Evolutionary conservation across 805 yeast genomes (phyloP).

Genomic region (Nakazawaea wickerhamii): DNA sequence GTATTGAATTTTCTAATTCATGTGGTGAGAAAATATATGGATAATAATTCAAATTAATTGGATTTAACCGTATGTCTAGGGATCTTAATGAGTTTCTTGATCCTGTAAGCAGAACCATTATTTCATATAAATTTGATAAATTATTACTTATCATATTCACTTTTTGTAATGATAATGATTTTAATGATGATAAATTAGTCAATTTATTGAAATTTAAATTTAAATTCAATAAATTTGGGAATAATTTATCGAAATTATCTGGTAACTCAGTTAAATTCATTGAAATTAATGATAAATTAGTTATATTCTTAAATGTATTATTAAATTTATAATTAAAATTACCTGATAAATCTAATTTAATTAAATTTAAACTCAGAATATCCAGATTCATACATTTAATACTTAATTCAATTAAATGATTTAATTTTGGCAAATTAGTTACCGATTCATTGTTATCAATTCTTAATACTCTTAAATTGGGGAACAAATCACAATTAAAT

Average conservation of each 20-base stretch:
- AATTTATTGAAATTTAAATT: constrained; percentile 47
- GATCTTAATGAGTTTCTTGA: constrained; percentile 29
- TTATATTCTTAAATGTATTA: constrained; percentile 30
- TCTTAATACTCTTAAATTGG: constrained; percentile 36
- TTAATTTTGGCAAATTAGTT: constrained; percentile 25
- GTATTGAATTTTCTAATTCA: constrained; percentile 24
- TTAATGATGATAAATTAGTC: constrained; percentile 28
- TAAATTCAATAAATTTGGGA: constrained; percentile 42
- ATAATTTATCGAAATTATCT: constrained; percentile 27
- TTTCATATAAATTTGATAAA: constrained; percentile 28
- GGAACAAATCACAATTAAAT: constrained; percentile 30
- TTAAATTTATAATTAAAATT: constrained; percentile 19
- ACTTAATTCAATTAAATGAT: constrained; percentile 36
- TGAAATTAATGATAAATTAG: constrained; percentile 39
- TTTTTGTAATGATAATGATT: constrained; percentile 30
- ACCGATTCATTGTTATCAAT: constrained; percentile 34
- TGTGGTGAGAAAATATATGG: constrained; percentile 49
- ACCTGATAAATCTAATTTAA: constrained; percentile 35
- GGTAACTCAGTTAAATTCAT: constrained; percentile 38
- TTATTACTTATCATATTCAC: constrained; percentile 42
- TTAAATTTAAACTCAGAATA: too few species aligned
- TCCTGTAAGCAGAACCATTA: constrained; percentile 28
- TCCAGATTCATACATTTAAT: constrained; percentile 33
- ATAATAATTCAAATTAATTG: constrained; percentile 40
- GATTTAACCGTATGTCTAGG: constrained; percentile 46